A percentile compares a stretch with the other conserved stretches of the same genome.
Evolutionary conservation across 176 grass and related monocot species (phyloP).

Genomic region (Bolboschoenus planiculmis): DNA sequence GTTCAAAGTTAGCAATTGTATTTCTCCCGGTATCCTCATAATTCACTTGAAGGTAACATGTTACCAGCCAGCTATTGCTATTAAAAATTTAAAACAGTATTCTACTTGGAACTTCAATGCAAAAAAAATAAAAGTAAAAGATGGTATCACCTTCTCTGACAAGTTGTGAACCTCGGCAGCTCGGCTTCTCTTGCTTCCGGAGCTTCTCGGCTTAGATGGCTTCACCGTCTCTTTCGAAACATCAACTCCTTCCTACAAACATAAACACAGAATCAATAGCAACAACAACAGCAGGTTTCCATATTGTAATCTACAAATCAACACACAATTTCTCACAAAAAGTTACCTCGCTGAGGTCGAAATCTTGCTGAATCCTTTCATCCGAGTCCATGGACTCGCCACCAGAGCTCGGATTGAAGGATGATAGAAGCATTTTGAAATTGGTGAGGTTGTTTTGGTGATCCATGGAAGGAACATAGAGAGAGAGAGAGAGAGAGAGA

Average conservation of each 20-base stretch:
- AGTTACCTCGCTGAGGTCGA: slow-evolving; percentile 19
- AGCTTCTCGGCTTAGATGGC: slow-evolving; percentile 29
- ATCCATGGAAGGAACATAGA: slow-evolving; percentile 15
- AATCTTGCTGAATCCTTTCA: slow-evolving; percentile 24
- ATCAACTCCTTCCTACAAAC: slow-evolving; percentile 50
- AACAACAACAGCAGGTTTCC: too few relatives aligned
- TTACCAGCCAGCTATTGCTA: background rate
- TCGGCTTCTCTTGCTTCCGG: slow-evolving; percentile 78
- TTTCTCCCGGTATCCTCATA: background rate
- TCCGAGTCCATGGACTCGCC: slow-evolving; percentile 17
- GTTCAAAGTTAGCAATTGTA: background rate
- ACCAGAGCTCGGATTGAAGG: slow-evolving; percentile 17
- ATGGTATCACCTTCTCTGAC: slow-evolving; percentile 69
- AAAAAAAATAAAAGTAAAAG: background rate
- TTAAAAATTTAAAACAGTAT: background rate
- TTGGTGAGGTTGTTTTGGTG: slow-evolving; percentile 19
- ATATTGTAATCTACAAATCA: background rate
- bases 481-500: too few relatives aligned
- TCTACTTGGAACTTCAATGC: background rate
- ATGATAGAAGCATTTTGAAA: slow-evolving; percentile 19
- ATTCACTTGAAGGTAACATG: background rate
- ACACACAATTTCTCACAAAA: background rate
- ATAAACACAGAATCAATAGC: background rate
- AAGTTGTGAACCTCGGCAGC: slow-evolving; percentile 97
- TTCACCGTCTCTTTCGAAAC: slow-evolving; percentile 47